A percentile compares a stretch with the other conserved stretches of the same genome.
Evolutionary conservation across 495 filamentous ascomycete genomes (phyloP).

Genomic region (Neurospora cerealis): DNA sequence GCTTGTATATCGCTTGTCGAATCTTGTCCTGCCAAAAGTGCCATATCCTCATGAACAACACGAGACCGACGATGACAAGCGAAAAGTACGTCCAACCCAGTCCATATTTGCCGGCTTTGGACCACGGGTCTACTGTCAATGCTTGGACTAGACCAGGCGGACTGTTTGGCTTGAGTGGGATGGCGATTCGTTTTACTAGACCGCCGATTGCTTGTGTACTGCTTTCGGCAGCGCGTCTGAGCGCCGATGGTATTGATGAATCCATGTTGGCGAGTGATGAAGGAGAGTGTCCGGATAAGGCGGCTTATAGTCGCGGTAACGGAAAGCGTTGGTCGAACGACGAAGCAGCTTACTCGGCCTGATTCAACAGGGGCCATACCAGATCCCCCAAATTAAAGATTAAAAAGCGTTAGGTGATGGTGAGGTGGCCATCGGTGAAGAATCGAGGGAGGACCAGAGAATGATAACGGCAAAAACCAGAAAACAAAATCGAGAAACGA

Average conservation of each 20-base stretch:
- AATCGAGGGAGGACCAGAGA: constrained; percentile 10
- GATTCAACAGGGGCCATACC: constrained; percentile 16
- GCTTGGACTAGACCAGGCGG: constrained; percentile 63
- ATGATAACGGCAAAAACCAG: background rate
- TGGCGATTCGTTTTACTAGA: constrained; percentile 63
- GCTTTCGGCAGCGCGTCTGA: constrained; percentile 11
- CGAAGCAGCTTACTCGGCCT: background rate
- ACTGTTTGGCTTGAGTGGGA: constrained; percentile 58
- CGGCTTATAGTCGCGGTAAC: background rate
- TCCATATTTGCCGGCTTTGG: constrained; percentile 74
- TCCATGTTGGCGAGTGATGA: constrained; percentile 14
- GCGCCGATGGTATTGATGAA: constrained; percentile 13
- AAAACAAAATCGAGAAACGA: background rate
- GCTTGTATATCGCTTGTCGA: constrained; percentile 70
- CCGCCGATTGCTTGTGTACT: constrained; percentile 20
- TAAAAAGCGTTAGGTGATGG: constrained; percentile 17
- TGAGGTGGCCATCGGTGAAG: constrained; percentile 16
- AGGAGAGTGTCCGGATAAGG: background rate
- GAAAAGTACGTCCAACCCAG: constrained; percentile 81
- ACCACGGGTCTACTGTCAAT: constrained; percentile 69
- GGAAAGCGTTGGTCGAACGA: background rate
- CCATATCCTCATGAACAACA: constrained; percentile 59
- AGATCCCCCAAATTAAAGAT: constrained; percentile 30
- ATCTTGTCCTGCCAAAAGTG: constrained; percentile 85
- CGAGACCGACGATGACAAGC: constrained; percentile 54